Percentiles rank a stretch among this genome's conserved stretches.
phyloP scores from a whole-genome alignment of 2,329 filamentous ascomycete genomes.

The Aspergillus sp. region DNA sequence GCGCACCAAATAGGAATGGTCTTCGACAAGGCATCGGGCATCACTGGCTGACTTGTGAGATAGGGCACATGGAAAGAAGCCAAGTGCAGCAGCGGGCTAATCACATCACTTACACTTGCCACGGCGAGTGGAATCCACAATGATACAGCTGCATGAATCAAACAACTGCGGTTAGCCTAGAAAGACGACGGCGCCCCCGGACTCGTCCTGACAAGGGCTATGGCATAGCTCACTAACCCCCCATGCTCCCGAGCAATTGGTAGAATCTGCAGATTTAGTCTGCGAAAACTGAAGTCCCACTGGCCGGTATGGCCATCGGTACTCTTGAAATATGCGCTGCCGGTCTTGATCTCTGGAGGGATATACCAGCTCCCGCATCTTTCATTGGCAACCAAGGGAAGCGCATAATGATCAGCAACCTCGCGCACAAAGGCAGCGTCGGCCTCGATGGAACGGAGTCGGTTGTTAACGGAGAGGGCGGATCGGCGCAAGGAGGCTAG shows the following conservation, averaged over 20 bases:
- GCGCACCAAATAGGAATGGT: conserved; percentile 93
- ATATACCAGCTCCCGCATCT: conserved; percentile 98
- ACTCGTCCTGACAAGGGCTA: conserved; percentile 5
- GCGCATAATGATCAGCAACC: conserved; percentile 54
- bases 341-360: conserved; percentile 63
- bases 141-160: conserved; percentile 57
- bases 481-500: conserved; percentile 75
- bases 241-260: conserved; percentile 67
- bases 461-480: conserved; percentile 78
- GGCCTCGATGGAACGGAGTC: conserved; percentile 74
- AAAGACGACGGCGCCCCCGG: background rate
- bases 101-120: conserved; percentile 70
- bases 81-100: conserved; percentile 5
- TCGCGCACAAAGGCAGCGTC: conserved; percentile 76
- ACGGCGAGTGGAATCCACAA: conserved; percentile 90
- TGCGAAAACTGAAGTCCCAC: conserved; percentile 85
- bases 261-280: conserved; percentile 83
- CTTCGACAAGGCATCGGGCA: conserved; percentile 93
- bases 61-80: conserved; percentile 13
- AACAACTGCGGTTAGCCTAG: conserved; percentile 18
- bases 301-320: conserved; percentile 91
- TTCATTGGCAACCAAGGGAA: conserved; percentile 89
- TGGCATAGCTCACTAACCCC: conserved; percentile 58
- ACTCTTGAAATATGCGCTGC: conserved; percentile 93
- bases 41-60: conserved; percentile 56